These are phyloP conservation scores for Pyricularia sp. DNA, from an alignment of 2,329 filamentous ascomycete genomes.

Conservation along the genomic window DNA sequence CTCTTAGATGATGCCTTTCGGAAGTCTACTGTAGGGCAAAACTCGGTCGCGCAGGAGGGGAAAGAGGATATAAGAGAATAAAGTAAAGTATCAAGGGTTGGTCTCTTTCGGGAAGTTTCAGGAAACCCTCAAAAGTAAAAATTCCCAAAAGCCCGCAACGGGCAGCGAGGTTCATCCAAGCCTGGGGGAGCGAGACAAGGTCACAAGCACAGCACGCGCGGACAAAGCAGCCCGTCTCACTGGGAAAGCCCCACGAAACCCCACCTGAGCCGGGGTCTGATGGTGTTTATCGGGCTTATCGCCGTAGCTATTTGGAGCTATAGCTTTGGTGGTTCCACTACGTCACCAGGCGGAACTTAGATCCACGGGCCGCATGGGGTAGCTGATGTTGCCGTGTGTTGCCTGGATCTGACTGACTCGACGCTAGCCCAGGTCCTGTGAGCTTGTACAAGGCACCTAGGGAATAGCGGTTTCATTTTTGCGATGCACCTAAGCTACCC, in stretches of 20 bases:
- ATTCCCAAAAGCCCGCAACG: background rate
- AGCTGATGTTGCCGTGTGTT: background rate
- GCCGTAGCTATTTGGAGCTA: background rate
- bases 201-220: background rate
- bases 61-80: background rate
- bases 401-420: background rate
- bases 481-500: background rate
- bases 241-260: background rate
- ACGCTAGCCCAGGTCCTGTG: background rate
- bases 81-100: background rate
- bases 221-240: background rate
- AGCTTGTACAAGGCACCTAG: background rate
- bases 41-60: background rate
- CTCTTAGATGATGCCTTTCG: background rate
- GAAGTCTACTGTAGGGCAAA: background rate
- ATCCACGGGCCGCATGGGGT: background rate
- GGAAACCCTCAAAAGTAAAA: background rate
- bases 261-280: background rate
- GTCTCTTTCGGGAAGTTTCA: background rate
- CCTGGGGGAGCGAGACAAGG: background rate
- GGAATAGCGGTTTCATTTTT: background rate
- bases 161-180: background rate
- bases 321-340: background rate
- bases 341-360: background rate
- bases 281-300: background rate